Percentiles rank a stretch among this genome's conserved stretches.
Conservation (phyloP, 1,284 basidiomycete species). For the Hypsizygus ulmarius region DNA sequence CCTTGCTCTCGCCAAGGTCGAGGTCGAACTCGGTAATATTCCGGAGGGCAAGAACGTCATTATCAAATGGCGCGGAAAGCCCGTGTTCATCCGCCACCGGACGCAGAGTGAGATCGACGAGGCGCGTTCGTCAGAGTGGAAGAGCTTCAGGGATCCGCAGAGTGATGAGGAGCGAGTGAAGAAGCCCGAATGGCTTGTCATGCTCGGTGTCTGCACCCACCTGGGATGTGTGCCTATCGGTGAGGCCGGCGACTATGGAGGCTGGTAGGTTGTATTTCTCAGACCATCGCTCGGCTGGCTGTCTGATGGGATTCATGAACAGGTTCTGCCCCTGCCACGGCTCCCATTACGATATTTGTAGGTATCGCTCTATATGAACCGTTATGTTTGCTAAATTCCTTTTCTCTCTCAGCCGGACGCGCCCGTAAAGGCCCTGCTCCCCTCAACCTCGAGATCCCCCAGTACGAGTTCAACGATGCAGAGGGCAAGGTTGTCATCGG, state of each 20-base stretch:
- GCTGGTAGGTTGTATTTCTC: conserved; percentile 64
- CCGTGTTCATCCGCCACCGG: conserved; percentile 98
- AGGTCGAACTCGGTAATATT: conserved; percentile 88
- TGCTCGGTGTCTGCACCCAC: conserved; percentile 98
- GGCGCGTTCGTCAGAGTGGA: conserved; percentile 85
- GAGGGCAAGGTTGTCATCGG: conserved; percentile 91
- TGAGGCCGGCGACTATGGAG: conserved; percentile 96
- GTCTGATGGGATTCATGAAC: conserved; percentile 4
- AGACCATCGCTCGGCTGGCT: not conserved
- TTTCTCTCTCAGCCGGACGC: conserved; percentile 68
- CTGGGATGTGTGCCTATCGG: conserved; percentile 99
- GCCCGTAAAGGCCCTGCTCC: conserved; percentile 94
- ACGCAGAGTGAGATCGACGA: conserved; percentile 93
- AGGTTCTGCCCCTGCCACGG: conserved; percentile 98
- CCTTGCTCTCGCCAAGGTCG: conserved; percentile 96
- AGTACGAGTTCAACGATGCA: conserved; percentile 83
- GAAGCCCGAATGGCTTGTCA: conserved; percentile 97
- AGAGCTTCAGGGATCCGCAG: conserved; percentile 90
- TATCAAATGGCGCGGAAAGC: conserved; percentile 99
- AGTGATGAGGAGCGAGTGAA: conserved; percentile 85
- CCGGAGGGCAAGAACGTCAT: conserved; percentile 98
- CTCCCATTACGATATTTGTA: conserved; percentile 96
- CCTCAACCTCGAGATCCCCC: conserved; percentile 92
- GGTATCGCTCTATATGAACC: conserved; percentile 13
- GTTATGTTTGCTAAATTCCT: conserved; percentile 7